phyloP scores from a whole-genome alignment of 1,139 yeast genomes.

The Saccharomyces hybrid region DNA sequence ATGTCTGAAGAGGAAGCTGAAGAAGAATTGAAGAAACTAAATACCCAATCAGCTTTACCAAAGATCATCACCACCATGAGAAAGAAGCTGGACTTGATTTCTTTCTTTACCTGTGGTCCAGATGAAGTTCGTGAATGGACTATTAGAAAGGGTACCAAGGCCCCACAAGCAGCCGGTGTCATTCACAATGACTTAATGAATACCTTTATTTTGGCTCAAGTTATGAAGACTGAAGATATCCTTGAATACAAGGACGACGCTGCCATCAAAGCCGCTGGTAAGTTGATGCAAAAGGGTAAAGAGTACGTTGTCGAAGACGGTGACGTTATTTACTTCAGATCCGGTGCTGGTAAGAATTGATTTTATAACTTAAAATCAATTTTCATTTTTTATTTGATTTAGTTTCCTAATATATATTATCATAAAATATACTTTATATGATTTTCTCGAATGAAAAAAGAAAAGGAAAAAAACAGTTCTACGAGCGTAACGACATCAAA shows the following conservation, averaged over 20 bases:
- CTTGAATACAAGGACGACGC: conserved; percentile 78
- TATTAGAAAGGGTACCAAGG: conserved; percentile 73
- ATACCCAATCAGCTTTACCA: conserved; percentile 81
- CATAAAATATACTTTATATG: not conserved
- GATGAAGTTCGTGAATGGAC: conserved; percentile 89
- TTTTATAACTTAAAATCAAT: not conserved
- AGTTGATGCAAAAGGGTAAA: conserved; percentile 89
- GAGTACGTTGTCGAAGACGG: conserved; percentile 91
- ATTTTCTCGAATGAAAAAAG: not conserved
- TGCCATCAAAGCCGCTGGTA: conserved; percentile 88
- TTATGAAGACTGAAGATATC: conserved; percentile 77
- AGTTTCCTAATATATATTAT: not conserved
- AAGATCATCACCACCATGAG: conserved; percentile 80
- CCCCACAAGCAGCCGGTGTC: conserved; percentile 86
- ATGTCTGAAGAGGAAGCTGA: conserved; percentile 90
- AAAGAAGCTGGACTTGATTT: conserved; percentile 72
- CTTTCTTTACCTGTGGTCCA: conserved; percentile 80
- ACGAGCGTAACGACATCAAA: not conserved
- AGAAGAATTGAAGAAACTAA: conserved; percentile 79
- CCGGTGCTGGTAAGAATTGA: conserved; percentile 88
- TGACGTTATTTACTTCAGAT: conserved; percentile 87
- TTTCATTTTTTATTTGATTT: not conserved
- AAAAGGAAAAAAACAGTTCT: not conserved
- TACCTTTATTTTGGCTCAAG: conserved; percentile 72
- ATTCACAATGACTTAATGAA: conserved; percentile 74